Evolutionary conservation across 148 eudicot species (phyloP), one percentile per base, ranked within the genome.

Genomic region (Salicornia ramosissima): DNA sequence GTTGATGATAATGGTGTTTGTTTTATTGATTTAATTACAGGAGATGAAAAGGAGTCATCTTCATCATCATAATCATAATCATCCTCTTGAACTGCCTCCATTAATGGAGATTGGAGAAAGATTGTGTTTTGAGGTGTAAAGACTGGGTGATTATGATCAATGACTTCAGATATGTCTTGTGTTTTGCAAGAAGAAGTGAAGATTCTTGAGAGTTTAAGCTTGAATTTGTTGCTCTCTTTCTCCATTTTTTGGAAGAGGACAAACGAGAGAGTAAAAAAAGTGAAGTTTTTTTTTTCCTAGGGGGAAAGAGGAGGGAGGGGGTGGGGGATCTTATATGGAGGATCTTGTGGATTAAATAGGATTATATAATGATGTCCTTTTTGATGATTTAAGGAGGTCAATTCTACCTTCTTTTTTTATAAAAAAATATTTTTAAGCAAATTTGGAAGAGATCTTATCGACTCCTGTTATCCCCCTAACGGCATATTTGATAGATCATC

Each of bases 131-230:
- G 71, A 13, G 80, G 70, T 36, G 79, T 67, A 71, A 78, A 78
- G 52, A 67, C 65, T 5, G 86, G 80, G 45, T 67, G 67, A 62
- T 78, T 24, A 47, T 71, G 81, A 15, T 77, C 81, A 40, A 71
- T 31, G 10, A 79, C 83, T 59, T 86, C 77, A 33, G 81, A 74
- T 51, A 74, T 40, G 73, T 69, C 52, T 54, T 76, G 82, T 11
- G 83, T 64, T 68, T 73, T 76, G 83, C 90, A 86, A 36, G 84
- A 77, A 18, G 83, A 75, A 42, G 82, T 66, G 70, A 86, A 80
- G 59, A 83, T 67, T 61, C 71, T 79, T 6, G 87, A 54, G 62
- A 86, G 39, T 71, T 76, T 70, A 1, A 81, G 77, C 57, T 81
- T 86, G 69, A 86, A 39, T 63, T 54, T 78, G 72, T 45, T 78